Conservation (phyloP, 75 land plant species). For the Ceratopteris richardii region DNA sequence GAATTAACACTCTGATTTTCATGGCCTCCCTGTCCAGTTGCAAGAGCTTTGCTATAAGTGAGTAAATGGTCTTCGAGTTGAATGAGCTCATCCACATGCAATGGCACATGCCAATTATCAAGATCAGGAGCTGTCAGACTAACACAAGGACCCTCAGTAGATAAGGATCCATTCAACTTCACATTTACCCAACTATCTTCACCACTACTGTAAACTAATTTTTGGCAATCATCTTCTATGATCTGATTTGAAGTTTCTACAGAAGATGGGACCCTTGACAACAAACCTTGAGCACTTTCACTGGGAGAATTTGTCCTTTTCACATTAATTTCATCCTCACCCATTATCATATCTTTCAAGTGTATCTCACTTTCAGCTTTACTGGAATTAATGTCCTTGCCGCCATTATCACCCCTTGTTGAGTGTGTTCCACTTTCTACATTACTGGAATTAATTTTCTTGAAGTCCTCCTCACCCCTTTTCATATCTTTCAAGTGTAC, state of each 20-base stretch:
- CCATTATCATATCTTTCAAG: background rate
- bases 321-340: too few species aligned
- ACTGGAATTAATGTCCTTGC: too few species aligned
- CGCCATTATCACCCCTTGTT: too few species aligned
- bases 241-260: too few species aligned
- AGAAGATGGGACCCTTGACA: too few species aligned
- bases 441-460: background rate
- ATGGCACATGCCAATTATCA: conserved; percentile 1
- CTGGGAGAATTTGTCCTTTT: too few species aligned
- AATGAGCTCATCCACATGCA: background rate
- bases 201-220: conserved; percentile 10
- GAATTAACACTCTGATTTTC: background rate
- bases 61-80: background rate
- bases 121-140: too few species aligned
- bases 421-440: background rate
- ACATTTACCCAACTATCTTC: conserved; percentile 64
- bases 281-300: too few species aligned
- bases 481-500: background rate
- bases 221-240: background rate
- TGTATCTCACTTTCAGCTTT: background rate
- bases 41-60: background rate
- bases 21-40: background rate
- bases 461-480: background rate
- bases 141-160: too few species aligned
- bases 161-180: conserved; percentile 21